Base-by-base conservation (phyloP, 1,139 yeast species). In the Yamadazyma taylorii region DNA sequence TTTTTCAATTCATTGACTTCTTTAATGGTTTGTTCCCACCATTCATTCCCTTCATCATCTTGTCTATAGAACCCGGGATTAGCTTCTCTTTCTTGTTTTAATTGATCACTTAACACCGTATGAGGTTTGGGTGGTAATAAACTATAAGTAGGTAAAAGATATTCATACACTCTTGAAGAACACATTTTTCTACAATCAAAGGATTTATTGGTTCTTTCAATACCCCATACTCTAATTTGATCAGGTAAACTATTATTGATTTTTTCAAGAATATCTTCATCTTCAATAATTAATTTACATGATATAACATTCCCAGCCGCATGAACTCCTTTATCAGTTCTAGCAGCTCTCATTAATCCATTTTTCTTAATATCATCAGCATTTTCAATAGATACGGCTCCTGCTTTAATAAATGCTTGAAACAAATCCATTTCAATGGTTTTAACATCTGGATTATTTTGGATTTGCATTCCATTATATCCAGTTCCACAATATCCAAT, bases 261-360 rank as follows among this genome's bases (percentile, higher is more conserved):
- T 58, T 81, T 85, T 30, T 73, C 70, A 31, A 85, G 71, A 37
- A 90, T 75, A 38, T 85, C 84, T n/a, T 74, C 77, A 53, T 90
- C 97, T 57, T 90, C 97, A 40, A 90, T 77, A 52, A 90, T 89
- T 69, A 92, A 68, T 58, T 92, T 92, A 52, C 88, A 70, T 7
- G 96, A 85, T 31, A 94, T 79, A 22, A 92, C 89, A 57, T 92
- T 92, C 19, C 98, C 97, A 4, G 97, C 97, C 17, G 99, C 98
- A 62, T 92, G 99, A 12, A 92, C 99, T 44, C 98, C 99, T 62
- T 92, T 94, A 60, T 92, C 99, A 4, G 99, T 92, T 61, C 98
- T 75, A 3, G 98, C 98, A 32, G 97, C 96, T 53, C 99, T 78
- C 86, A 87, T 85, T 53, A 94, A 86, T 0, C 94, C 90, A 39